Base-by-base conservation (phyloP, 805 yeast genomes). In the Ogataea pilisensis region DNA sequence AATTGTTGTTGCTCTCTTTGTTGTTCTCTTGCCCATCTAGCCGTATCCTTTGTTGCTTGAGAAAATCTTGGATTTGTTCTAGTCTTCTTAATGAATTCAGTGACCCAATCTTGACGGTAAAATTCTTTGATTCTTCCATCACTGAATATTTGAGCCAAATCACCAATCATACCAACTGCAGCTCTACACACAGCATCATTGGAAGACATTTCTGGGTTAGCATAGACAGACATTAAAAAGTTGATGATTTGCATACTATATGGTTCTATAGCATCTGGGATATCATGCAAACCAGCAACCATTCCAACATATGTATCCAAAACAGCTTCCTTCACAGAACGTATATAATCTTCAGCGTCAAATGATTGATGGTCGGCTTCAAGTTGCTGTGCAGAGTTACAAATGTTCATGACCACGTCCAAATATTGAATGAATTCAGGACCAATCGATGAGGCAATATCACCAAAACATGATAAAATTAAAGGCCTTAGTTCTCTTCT, bases 1-100 rank as follows among this genome's bases (percentile, higher is more conserved):
- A 44, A 43, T 29, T 34, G 40, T 20, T 51, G 28, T 36, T 53
- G 58, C 17, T 44, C 35, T 63, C 76, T 77, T 60, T 78, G 86
- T 65, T 82, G 95, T 55, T 85, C 96, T 52, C 93, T 78, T 13
- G 99, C 97, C 98, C 98, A 93, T 66, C 90, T 78, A 8, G 97
- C 97, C n/a, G 96, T 86, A 56, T 85, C 93, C 60, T 78, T 80
- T 11, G 97, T 88, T 41, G 73, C 66, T 53, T 76, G 78, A 27
- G 78, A 69, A 58, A 80, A 85, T 25, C 70, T 53, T 46, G 75
- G 71, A 58, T 81, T 82, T 39, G 76, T 57, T 63, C 93, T 78
- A 18, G 90, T 82, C 57, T 72, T 77, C 60, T 79, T 82, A 58
- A 93, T 82, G 58, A 86, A 76, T 20, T 78, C 82, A 6, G 84